These are phyloP conservation scores for Takashimella tepidaria DNA, from an alignment of 1,284 basidiomycete species.

Conservation along the genomic window DNA sequence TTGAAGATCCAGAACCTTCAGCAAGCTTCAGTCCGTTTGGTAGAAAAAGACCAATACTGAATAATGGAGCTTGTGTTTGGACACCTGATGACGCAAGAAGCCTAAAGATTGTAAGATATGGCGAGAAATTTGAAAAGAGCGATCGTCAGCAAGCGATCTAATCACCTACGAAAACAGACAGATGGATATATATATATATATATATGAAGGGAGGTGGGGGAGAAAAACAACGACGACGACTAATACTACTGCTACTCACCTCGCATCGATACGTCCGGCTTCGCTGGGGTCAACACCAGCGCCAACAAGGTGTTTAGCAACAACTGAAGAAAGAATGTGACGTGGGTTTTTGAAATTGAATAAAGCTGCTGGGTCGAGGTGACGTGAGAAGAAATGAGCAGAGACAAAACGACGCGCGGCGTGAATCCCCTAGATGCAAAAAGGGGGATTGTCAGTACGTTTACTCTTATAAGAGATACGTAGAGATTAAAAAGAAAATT, in stretches of 20 bases:
- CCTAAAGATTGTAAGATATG: conserved; percentile 51
- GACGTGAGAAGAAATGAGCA: conserved; percentile 75
- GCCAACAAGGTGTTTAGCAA: conserved; percentile 58
- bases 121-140: too few relatives aligned
- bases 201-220: too few relatives aligned
- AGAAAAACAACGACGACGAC: conserved; percentile 2
- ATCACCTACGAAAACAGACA: too few relatives aligned
- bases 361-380: conserved; percentile 72
- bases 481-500: conserved; percentile 8
- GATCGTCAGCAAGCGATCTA: too few relatives aligned
- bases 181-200: conserved; percentile 2
- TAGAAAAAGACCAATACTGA: conserved; percentile 90
- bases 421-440: conserved; percentile 71
- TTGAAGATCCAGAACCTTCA: conserved; percentile 87
- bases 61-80: conserved; percentile 80
- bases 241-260: conserved; percentile 55
- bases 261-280: conserved; percentile 46
- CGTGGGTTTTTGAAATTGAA: conserved; percentile 87
- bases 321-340: conserved; percentile 69
- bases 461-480: conserved; percentile 24
- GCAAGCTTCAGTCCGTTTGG: conserved; percentile 76
- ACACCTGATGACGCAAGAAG: conserved; percentile 89
- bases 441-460: conserved; percentile 59
- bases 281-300: conserved; percentile 62
- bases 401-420: conserved; percentile 78